phyloP scores from a whole-genome alignment of 495 filamentous ascomycete genomes.

The Hyaloscypha variabilis region DNA sequence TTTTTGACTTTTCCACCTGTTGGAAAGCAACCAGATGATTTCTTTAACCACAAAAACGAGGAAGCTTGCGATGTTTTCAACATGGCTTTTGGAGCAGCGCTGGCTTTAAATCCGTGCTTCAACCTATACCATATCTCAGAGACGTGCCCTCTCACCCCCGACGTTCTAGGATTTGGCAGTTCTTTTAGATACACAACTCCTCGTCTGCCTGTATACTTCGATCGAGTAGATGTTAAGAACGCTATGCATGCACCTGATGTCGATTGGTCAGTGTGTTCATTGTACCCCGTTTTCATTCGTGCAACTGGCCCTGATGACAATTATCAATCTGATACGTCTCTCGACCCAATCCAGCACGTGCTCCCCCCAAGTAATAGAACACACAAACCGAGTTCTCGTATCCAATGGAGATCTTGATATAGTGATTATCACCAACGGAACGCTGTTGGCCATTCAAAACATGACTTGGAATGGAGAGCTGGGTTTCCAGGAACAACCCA shows the following conservation, averaged over 20 bases:
- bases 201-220: neutral
- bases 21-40: neutral
- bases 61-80: neutral
- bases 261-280: neutral
- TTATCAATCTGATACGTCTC: neutral
- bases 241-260: neutral
- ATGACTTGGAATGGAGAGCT: slow-evolving; percentile 80
- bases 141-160: neutral
- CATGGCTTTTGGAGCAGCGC: neutral
- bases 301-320: neutral
- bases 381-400: neutral
- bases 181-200: neutral
- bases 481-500: slow-evolving; percentile 52
- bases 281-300: neutral
- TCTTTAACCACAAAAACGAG: neutral
- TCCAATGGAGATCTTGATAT: slow-evolving; percentile 39
- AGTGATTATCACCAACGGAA: slow-evolving; percentile 65
- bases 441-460: slow-evolving; percentile 77
- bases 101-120: neutral
- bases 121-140: neutral
- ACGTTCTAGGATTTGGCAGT: neutral
- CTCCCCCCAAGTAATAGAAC: neutral
- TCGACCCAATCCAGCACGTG: slow-evolving; percentile 51
- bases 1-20: neutral
- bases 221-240: neutral